A percentile compares a stretch with the other conserved stretches of the same genome.
Conservation (phyloP, 495 filamentous ascomycete species). For the Podospora pseudocomata region DNA sequence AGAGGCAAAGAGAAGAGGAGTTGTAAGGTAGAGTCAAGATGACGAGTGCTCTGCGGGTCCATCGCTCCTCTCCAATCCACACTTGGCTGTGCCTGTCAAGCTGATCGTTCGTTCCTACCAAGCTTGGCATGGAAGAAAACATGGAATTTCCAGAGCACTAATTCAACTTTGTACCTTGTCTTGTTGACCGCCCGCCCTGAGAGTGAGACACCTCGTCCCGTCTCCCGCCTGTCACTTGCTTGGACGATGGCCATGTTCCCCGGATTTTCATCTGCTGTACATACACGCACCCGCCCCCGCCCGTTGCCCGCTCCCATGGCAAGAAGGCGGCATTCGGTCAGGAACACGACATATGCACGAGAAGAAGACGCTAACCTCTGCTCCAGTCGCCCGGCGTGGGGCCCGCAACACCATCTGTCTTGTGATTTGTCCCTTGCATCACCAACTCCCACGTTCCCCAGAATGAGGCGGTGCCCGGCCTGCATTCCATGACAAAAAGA, state of each 20-base stretch:
- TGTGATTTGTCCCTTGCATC: constrained; percentile 39
- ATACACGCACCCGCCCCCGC: neutral
- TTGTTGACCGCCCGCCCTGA: neutral
- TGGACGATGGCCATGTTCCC: neutral
- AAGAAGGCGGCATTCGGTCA: constrained; percentile 11
- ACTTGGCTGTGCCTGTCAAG: neutral
- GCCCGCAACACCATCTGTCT: constrained; percentile 19
- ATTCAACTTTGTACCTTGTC: no score
- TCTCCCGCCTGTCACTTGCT: neutral
- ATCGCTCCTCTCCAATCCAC: neutral
- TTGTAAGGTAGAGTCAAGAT: neutral
- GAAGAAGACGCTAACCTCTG: constrained; percentile 17
- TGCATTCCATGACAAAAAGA: constrained; percentile 39
- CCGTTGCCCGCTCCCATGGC: no score
- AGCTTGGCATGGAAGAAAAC: neutral
- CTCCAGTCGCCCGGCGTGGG: constrained; percentile 28
- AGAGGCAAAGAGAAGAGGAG: neutral
- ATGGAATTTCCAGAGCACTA: neutral
- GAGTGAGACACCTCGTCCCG: neutral
- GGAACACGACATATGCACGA: constrained; percentile 27
- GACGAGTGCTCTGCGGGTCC: neutral
- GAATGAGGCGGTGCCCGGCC: constrained; percentile 21
- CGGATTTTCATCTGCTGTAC: constrained; percentile 4
- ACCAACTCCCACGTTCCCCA: constrained; percentile 33
- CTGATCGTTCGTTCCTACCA: neutral